A percentile compares a stretch with the other conserved stretches of the same genome.
These are phyloP conservation scores for Hymenochaete sp. DNA, from an alignment of 1,284 basidiomycete genomes.

Conservation along the genomic window DNA sequence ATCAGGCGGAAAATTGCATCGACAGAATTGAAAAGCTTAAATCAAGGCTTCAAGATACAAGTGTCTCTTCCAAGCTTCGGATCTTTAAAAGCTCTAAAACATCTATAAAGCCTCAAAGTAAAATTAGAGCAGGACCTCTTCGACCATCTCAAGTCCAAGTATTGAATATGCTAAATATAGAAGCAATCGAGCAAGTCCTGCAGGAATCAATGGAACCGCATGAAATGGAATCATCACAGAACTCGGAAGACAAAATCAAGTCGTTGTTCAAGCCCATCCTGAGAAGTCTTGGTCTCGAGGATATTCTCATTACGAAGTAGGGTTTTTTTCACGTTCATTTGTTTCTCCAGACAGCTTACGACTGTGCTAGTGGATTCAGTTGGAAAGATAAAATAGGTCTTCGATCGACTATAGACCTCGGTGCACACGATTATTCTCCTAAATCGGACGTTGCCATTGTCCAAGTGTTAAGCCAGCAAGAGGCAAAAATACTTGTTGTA, in stretches of 20 bases:
- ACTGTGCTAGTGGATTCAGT: not conserved
- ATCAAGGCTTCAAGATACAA: not conserved
- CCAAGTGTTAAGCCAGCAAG: not conserved
- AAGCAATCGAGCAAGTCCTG: conserved; percentile 1
- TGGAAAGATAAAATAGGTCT: conserved; percentile 7
- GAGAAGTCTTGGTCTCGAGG: conserved; percentile 1
- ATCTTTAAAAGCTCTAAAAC: not conserved
- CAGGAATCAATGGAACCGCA: conserved; percentile 2
- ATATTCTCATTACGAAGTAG: conserved; percentile 5
- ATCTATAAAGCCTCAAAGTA: no score
- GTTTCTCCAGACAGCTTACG: not conserved
- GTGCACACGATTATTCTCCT: conserved; percentile 2
- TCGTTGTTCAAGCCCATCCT: conserved; percentile 4
- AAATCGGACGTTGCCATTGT: conserved; percentile 6
- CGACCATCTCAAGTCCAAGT: no score
- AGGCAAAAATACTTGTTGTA: conserved; percentile 2
- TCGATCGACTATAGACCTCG: conserved; percentile 1
- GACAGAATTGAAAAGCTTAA: not conserved
- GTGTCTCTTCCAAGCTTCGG: conserved; percentile 2
- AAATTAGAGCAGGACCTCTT: no score
- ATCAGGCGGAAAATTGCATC: not conserved
- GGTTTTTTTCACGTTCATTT: not conserved
- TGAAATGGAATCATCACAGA: conserved; percentile 5
- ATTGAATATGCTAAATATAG: not conserved
- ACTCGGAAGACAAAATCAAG: conserved; percentile 6